Conservation (phyloP, 345 rosid genomes). For the Populus deltoides region DNA sequence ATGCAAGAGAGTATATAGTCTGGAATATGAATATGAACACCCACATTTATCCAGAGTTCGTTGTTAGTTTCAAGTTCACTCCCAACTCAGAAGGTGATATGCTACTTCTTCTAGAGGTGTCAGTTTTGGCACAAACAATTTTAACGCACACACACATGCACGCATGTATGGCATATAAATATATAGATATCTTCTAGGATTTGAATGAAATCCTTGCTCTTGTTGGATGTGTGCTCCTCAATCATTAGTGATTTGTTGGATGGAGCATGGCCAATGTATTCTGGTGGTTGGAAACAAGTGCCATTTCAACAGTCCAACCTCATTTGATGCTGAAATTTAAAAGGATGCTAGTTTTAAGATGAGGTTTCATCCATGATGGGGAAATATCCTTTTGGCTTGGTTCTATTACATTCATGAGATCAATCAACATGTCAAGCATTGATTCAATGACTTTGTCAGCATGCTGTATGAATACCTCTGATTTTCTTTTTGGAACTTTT, state of each 20-base stretch:
- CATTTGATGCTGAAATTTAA: constrained; percentile 23
- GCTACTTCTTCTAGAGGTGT: constrained; percentile 22
- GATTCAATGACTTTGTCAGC: constrained; percentile 44
- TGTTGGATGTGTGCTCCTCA: constrained; percentile 3
- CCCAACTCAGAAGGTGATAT: constrained; percentile 66
- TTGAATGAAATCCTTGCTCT: neutral
- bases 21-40: constrained; percentile 90
- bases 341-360: constrained; percentile 27
- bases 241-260: constrained; percentile 21
- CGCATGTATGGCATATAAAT: neutral
- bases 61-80: constrained; percentile 82
- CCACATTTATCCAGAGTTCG: constrained; percentile 79
- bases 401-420: constrained; percentile 30
- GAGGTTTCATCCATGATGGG: constrained; percentile 32
- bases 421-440: constrained; percentile 37
- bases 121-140: neutral
- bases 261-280: constrained; percentile 24
- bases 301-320: constrained; percentile 23
- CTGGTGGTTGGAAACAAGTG: constrained; percentile 23
- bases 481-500: constrained; percentile 13
- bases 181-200: neutral
- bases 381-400: constrained; percentile 40
- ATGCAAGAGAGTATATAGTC: constrained; percentile 55
- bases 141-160: neutral
- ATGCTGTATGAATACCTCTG: constrained; percentile 18